A percentile compares a stretch with the other conserved stretches of the same genome.
These are phyloP conservation scores for Aspergillus luchuensis DNA, from an alignment of 2,329 filamentous ascomycete species.

Conservation along the genomic window DNA sequence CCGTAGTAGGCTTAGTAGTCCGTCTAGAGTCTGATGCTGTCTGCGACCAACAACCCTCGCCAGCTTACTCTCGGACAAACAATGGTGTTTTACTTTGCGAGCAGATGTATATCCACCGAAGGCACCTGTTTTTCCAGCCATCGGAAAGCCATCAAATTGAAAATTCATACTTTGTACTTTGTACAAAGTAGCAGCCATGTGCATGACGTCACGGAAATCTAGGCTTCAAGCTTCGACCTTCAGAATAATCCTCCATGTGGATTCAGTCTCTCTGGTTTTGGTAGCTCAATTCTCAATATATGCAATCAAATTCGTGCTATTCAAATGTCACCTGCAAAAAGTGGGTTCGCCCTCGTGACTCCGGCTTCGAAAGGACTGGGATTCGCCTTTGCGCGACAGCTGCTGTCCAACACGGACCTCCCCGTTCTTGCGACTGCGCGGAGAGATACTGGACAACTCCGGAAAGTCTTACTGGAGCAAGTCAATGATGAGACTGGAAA, in stretches of 20 bases:
- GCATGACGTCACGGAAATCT: background rate
- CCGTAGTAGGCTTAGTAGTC: too few relatives aligned
- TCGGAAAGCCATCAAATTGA: too few relatives aligned
- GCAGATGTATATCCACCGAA: too few relatives aligned
- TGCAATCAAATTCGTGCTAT: too few relatives aligned
- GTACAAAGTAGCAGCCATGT: background rate
- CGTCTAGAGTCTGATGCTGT: too few relatives aligned
- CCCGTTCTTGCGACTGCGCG: slow-evolving; percentile 64
- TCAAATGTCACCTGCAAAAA: slow-evolving; percentile 6
- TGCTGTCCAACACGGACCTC: slow-evolving; percentile 58
- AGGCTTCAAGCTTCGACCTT: background rate
- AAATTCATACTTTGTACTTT: background rate
- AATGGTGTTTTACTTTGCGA: too few relatives aligned
- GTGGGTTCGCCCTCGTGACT: slow-evolving; percentile 44
- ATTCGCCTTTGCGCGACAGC: slow-evolving; percentile 59
- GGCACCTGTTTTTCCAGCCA: too few relatives aligned
- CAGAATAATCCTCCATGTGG: background rate
- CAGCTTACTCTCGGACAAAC: too few relatives aligned
- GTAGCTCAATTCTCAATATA: background rate
- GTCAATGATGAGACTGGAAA: slow-evolving; percentile 42
- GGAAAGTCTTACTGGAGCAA: slow-evolving; percentile 53
- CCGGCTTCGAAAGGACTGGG: slow-evolving; percentile 67
- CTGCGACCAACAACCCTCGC: too few relatives aligned
- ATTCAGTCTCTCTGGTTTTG: background rate
- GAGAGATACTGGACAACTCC: slow-evolving; percentile 53